Percentiles rank a stretch among this genome's conserved stretches.
Conservation (phyloP, 1,284 basidiomycete genomes). For the Sanguinoderma infundibulare region DNA sequence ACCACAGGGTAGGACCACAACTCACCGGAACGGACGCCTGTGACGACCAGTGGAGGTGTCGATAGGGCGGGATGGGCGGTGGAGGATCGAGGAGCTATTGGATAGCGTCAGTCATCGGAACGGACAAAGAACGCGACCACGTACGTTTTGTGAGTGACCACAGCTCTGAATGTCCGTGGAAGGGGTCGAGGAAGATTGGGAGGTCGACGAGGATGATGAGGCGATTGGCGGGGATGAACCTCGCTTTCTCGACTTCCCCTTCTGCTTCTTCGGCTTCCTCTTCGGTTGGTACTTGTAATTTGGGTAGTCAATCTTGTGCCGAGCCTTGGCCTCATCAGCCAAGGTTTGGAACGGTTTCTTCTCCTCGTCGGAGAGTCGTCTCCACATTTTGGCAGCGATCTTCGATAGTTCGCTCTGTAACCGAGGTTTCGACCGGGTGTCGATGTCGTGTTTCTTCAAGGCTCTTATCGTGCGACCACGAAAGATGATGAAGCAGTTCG, state of each 20-base stretch:
- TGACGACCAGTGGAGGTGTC: not conserved
- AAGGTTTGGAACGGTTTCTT: no score
- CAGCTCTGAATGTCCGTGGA: no score
- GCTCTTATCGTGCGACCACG: not conserved
- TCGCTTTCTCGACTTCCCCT: conserved; percentile 25
- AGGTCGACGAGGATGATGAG: not conserved
- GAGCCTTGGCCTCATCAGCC: conserved; percentile 64
- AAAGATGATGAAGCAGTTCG: not conserved
- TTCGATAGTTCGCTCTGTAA: not conserved
- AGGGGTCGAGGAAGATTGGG: not conserved
- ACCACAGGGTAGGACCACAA: not conserved
- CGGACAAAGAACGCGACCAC: no score
- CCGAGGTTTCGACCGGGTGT: not conserved
- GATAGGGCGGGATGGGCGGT: no score
- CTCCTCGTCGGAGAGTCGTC: not conserved
- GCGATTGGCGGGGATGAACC: no score
- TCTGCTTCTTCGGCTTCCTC: conserved; percentile 52
- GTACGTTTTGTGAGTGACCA: no score
- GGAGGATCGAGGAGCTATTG: no score
- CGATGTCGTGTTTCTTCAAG: not conserved
- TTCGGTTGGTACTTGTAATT: conserved; percentile 70
- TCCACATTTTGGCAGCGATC: not conserved
- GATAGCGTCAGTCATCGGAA: no score
- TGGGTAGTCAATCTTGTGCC: conserved; percentile 64
- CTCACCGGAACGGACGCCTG: not conserved